Evolutionary conservation across 2,329 filamentous ascomycete species (phyloP).

Genomic region (Xylaria multiplex): DNA sequence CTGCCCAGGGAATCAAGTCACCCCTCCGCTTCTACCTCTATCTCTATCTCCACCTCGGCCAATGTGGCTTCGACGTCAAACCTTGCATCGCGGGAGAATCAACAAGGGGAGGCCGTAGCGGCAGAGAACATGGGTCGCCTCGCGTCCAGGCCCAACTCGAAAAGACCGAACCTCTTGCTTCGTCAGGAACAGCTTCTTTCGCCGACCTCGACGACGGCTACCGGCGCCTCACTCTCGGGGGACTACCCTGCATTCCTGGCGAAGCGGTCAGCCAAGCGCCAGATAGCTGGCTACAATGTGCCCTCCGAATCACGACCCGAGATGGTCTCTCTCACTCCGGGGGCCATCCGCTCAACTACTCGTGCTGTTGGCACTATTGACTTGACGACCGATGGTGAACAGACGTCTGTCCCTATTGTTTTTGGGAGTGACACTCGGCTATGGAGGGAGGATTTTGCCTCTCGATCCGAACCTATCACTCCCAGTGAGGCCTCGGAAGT

Average conservation of each 20-base stretch:
- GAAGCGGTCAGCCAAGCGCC: slow-evolving; percentile 44
- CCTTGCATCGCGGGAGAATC: slow-evolving; percentile 37
- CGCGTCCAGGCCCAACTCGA: slow-evolving; percentile 56
- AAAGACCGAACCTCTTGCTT: slow-evolving; percentile 57
- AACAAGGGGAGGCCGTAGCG: slow-evolving; percentile 37
- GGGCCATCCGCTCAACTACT: slow-evolving; percentile 46
- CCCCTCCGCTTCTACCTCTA: slow-evolving; percentile 19
- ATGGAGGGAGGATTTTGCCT: slow-evolving; percentile 50
- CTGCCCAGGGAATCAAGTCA: slow-evolving; percentile 35
- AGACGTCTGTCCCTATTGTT: slow-evolving; percentile 41
- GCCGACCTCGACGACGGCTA: slow-evolving; percentile 52
- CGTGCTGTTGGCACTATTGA: slow-evolving; percentile 49
- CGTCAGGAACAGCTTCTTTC: slow-evolving; percentile 56
- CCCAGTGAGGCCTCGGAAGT: slow-evolving; percentile 40
- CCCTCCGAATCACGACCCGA: slow-evolving; percentile 37
- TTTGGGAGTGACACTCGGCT: slow-evolving; percentile 42
- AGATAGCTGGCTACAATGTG: slow-evolving; percentile 37
- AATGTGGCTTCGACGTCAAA: slow-evolving; percentile 41
- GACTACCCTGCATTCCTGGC: slow-evolving; percentile 52
- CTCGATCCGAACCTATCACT: slow-evolving; percentile 42
- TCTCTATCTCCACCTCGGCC: slow-evolving; percentile 28
- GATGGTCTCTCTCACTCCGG: slow-evolving; percentile 42
- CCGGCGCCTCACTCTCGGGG: slow-evolving; percentile 48
- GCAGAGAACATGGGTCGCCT: slow-evolving; percentile 56
- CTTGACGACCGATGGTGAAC: slow-evolving; percentile 47